These are phyloP conservation scores for Polygonum aviculare DNA, from an alignment of 148 eudicot genomes.

Conservation along the genomic window DNA sequence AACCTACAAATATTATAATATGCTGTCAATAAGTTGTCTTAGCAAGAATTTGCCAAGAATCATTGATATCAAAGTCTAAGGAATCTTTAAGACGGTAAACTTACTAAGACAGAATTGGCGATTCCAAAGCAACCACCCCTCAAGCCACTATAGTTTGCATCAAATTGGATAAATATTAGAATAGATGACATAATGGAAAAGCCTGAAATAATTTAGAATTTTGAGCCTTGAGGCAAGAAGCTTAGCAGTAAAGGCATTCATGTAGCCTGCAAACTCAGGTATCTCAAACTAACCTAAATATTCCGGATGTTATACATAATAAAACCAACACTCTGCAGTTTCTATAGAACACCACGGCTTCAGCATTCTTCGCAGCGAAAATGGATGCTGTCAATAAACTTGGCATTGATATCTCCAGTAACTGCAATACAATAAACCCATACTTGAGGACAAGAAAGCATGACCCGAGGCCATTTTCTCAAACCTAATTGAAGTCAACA, in stretches of 20 bases:
- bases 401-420: conserved; percentile 44
- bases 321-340: conserved; percentile 25
- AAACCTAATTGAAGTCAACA: background rate
- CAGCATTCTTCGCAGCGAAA: conserved; percentile 44
- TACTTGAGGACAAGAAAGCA: background rate
- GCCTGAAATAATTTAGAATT: background rate
- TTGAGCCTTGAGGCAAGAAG: background rate
- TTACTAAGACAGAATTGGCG: conserved; percentile 41
- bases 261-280: background rate
- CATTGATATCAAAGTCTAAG: background rate
- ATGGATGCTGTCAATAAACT: conserved; percentile 40
- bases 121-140: conserved; percentile 43
- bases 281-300: conserved; percentile 31
- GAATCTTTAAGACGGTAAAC: conserved; percentile 3
- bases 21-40: background rate
- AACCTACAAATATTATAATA: conserved; percentile 24
- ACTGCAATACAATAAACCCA: conserved; percentile 22
- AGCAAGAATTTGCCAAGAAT: background rate
- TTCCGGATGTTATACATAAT: conserved; percentile 37
- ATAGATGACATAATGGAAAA: conserved; percentile 1
- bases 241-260: background rate
- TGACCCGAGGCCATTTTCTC: background rate
- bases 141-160: conserved; percentile 33
- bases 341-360: conserved; percentile 23
- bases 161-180: background rate